Evolutionary conservation across 495 filamentous ascomycete genomes (phyloP), one percentile per base, ranked within the genome.

Genomic region (Pyrenula aspistea): DNA sequence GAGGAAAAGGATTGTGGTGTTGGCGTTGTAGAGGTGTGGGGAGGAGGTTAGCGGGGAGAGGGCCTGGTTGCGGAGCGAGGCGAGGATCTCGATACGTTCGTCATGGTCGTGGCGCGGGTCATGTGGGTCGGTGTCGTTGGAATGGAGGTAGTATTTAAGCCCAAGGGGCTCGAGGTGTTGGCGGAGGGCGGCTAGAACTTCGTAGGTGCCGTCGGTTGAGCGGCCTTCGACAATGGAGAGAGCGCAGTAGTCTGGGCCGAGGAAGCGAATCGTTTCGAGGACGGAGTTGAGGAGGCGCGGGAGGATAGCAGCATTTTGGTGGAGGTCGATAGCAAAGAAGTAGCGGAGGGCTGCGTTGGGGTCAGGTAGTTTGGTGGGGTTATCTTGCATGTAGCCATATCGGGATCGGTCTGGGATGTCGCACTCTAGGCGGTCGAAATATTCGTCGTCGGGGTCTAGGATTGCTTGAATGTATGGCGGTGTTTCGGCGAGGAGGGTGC

Each of bases 141-240:
- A 62, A 2, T 59, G 53, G 54, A 78, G 59, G 61, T 67, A 66
- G 56, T 73, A 75, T 21, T 55, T 62, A 2, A 59, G 58, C 12
- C 67, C 69, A 12, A 74, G 60, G 0, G 52, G 54, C 42, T 71
- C 62, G n/a, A 79, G 56, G 12, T 68, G 64, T 19, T 56, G 22
- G 2, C 61, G 60, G 2, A 81, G 54, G 1, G 60, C 59, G 12
- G 56, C 57, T 12, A 79, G 65, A 10, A 78, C 68, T 51, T 80
- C 75, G 55, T 64, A 71, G 2, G 77, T 81, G 11, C 77, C 75
- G 59, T 80, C 77, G 23, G 65, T 56, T 0, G 76, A 79, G 24
- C 73, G 68, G 15, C 76, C 75, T 59, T 78, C 75, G 47, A 77
- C 63, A 53, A 80, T 70, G 2, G 77, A 78, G 8, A 79, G 60